Evolutionary conservation across 2,329 filamentous ascomycete genomes (phyloP).

Genomic region (Alternaria sp.): DNA sequence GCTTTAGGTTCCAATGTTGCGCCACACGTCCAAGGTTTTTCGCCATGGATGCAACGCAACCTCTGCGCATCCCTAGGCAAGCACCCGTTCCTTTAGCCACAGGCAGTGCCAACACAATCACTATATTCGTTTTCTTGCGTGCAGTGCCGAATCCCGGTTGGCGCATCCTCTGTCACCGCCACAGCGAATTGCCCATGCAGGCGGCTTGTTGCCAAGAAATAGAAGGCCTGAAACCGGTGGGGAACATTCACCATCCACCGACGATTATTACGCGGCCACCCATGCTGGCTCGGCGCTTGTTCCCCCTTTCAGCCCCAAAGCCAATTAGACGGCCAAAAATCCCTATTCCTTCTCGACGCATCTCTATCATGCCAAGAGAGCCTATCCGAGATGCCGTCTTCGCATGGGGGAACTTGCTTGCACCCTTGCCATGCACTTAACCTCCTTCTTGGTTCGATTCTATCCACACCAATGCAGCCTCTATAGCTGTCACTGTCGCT

Average conservation of each 20-base stretch:
- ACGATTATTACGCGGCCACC: constrained; percentile 42
- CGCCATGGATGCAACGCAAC: background rate
- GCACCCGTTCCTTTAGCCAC: background rate
- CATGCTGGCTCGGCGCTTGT: constrained; percentile 32
- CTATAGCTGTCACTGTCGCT: constrained; percentile 36
- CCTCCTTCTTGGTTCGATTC: constrained; percentile 31
- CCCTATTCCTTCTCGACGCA: constrained; percentile 31
- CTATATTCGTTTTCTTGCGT: background rate
- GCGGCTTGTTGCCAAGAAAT: constrained; percentile 29
- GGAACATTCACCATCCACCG: constrained; percentile 28
- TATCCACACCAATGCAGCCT: constrained; percentile 31
- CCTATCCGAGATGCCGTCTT: constrained; percentile 46
- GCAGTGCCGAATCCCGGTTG: constrained; percentile 2
- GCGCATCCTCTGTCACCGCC: constrained; percentile 13
- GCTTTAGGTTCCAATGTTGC: background rate
- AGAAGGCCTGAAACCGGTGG: constrained; percentile 34
- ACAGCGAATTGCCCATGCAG: constrained; percentile 13
- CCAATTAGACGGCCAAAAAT: constrained; percentile 32
- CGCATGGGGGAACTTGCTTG: constrained; percentile 41
- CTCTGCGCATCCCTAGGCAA: background rate
- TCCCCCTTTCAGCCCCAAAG: constrained; percentile 27
- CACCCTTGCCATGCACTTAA: constrained; percentile 38
- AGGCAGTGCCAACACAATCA: background rate
- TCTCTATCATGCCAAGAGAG: constrained; percentile 40
- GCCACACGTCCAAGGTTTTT: constrained; percentile 2